Evolutionary conservation across 108 stramenopile species (phyloP).

Genomic region (Skeletonema potamos): DNA sequence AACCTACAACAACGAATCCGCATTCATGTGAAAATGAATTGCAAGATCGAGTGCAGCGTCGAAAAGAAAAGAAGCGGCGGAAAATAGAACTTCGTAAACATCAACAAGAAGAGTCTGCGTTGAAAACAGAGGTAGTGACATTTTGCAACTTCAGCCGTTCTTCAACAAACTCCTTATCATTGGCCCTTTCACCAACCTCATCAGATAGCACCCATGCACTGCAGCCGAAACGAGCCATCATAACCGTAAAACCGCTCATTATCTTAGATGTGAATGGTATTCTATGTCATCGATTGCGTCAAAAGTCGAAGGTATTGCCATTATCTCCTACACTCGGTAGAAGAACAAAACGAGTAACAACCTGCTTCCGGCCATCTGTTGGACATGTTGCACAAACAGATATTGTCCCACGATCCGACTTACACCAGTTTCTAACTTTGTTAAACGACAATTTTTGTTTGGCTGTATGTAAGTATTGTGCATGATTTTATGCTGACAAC

Average conservation of each 20-base stretch:
- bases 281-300: slow-evolving; percentile 74
- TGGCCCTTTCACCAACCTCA: background rate
- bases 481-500: background rate
- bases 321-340: background rate
- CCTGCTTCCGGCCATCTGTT: slow-evolving; percentile 42
- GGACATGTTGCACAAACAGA: slow-evolving; percentile 62
- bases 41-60: slow-evolving; percentile 10
- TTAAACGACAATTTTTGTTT: slow-evolving; percentile 62
- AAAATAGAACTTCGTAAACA: slow-evolving; percentile 9
- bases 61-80: slow-evolving; percentile 25
- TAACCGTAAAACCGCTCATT: slow-evolving; percentile 64
- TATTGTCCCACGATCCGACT: slow-evolving; percentile 64
- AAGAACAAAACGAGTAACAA: slow-evolving; percentile 2
- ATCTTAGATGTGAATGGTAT: slow-evolving; percentile 87
- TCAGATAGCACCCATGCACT: background rate
- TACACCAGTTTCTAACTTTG: slow-evolving; percentile 45
- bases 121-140: slow-evolving; percentile 2
- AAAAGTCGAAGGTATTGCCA: background rate
- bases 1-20: background rate
- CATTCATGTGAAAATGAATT: background rate
- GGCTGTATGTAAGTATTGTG: slow-evolving; percentile 52
- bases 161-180: background rate
- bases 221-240: slow-evolving; percentile 1
- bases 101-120: background rate
- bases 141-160: background rate